These are phyloP conservation scores for Pleurotus sapidus DNA, from an alignment of 768 basidiomycete genomes.

Conservation along the genomic window DNA sequence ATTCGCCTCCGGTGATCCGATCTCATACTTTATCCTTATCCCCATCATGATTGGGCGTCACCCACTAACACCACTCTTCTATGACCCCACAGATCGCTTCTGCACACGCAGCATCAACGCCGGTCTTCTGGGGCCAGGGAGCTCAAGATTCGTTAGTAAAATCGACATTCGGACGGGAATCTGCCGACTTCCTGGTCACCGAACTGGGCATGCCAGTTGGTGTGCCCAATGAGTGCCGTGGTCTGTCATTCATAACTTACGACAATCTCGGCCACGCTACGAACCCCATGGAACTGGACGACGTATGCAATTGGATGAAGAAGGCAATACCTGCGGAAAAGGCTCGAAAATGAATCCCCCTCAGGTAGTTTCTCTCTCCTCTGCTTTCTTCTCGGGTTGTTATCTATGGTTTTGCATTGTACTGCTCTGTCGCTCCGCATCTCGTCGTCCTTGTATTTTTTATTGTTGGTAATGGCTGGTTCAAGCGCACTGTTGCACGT, in stretches of 20 bases:
- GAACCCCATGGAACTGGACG: constrained; percentile 59
- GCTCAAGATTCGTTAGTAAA: constrained; percentile 71
- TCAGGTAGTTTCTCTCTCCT: background rate
- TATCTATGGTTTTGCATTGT: constrained; percentile 7
- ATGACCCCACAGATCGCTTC: constrained; percentile 53
- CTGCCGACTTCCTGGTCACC: constrained; percentile 53
- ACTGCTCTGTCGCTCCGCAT: background rate
- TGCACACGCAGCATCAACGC: constrained; percentile 54
- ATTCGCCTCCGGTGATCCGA: constrained; percentile 5
- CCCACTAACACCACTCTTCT: constrained; percentile 1
- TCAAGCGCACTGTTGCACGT: too few species aligned
- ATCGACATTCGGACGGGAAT: constrained; percentile 47
- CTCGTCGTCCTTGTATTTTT: background rate
- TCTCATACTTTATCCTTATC: constrained; percentile 1
- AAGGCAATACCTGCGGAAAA: constrained; percentile 42
- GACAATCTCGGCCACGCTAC: constrained; percentile 66
- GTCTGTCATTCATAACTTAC: constrained; percentile 69
- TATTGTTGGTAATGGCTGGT: background rate
- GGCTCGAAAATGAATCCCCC: background rate
- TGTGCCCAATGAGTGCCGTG: constrained; percentile 37
- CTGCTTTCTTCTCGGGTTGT: constrained; percentile 6
- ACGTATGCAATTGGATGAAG: constrained; percentile 71
- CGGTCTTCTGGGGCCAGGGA: constrained; percentile 90
- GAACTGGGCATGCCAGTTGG: constrained; percentile 49
- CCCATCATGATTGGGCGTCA: constrained; percentile 2